Base-by-base conservation (phyloP, 2,329 filamentous ascomycete genomes). In the Sphaerulina populicola region DNA sequence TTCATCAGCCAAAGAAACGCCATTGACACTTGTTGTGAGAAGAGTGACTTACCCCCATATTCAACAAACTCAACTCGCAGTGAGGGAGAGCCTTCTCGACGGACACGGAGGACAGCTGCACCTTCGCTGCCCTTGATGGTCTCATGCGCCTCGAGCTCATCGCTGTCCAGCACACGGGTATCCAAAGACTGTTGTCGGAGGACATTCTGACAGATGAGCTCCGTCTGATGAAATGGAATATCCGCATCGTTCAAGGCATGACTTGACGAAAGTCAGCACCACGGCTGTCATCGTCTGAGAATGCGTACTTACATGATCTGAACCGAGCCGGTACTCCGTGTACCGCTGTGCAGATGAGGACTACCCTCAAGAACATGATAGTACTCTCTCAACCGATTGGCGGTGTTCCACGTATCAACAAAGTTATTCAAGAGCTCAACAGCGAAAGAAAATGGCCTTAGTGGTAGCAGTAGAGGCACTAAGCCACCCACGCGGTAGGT, bases 221-320 rank as follows among this genome's bases (percentile, higher is more conserved):
- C 77, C 39, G 82, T 81, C 62, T 89, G 82, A 1, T 72, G 76
- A 71, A 81, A 91, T 0, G 86, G 82, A 53, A 97, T 95, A 60
- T 95, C 88, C 52, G 73, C 72, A 65, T 97, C 91, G 62, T 95
- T 80, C 48, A 78, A 77, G 12, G 89, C 86, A 62, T 96, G 91
- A 2, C 46, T 49, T 29, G 12, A 8, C n/a, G 21, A 10, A n/a
- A 2, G 39, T 49, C 23, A 49, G 45, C 11, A 29, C 7, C n/a
- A 42, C 8, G 12, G 38, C 12, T 8, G 10, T 3, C 45, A 12
- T 11, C 12, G 8, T 35, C 35, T 18, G 27, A 14, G 14, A 33
- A 29, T 8, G 18, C 11, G 15, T 27, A 30, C 46, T 43, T 37
- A 49, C 46, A 97, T 71, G 38, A 96, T 72, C 39, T 79, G 82